Base-by-base conservation (phyloP, 129 eudicot species). In the Artemisia argyi region DNA sequence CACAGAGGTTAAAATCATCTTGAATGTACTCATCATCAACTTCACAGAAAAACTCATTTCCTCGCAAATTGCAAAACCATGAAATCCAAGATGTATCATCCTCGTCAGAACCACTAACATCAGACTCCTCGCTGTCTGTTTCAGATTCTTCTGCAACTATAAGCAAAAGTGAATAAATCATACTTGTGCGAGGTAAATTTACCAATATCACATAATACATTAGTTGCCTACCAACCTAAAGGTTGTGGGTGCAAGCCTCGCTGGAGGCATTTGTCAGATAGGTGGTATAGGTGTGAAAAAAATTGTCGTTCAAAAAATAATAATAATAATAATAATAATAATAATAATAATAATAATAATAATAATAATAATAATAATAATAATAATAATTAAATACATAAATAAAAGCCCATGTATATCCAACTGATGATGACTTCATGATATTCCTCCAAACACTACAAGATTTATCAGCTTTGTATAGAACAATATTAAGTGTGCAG, bases 81-180 rank as follows among this genome's bases (percentile, higher is more conserved):
- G 96, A 87, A 75, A 90, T 87, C 96, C 96, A 90, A 32, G 93
- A 87, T 30, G 96, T 90, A 53, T 90, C 96, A 4, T 90, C 96
- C 79, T 88, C 96, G 17, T 90, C 96, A 73, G 96, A 90, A 49
- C 93, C 96, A 81, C 96, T 90, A 68, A 90, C 93, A 76, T 90
- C 93, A 49, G 96, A 90, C 75, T 87, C 96, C 83, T 90, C 96
- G 26, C 93, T 90, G 83, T 90, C 96, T 66, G 96, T 86, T 80
- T 90, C 93, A 66, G 96, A 90, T 80, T 87, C 93, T 59, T 84
- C 96, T 90, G 93, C 82, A 70, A 64, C 55, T 24, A 59, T 61
- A 48, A 44, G 42, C 9, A 11, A 61, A 59, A 70, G 56, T 53
- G 57, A 61, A 61, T 55, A 49, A 18, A 44, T 51, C 24, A 64